Evolutionary conservation across 2,329 filamentous ascomycete genomes (phyloP), one percentile per base, ranked within the genome.

Genomic region (Penicillium sp.): DNA sequence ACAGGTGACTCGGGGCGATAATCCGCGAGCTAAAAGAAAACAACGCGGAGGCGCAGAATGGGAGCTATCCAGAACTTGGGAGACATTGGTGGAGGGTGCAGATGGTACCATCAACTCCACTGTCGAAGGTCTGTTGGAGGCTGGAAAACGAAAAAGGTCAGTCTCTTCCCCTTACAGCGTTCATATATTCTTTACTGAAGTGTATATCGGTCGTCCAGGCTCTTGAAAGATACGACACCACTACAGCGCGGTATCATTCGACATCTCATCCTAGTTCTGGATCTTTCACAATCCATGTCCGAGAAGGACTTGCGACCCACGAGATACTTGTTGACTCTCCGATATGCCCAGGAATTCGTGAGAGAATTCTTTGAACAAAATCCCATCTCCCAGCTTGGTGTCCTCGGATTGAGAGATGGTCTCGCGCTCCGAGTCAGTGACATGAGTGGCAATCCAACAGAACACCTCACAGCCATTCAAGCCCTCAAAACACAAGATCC

Each of bases 331-430:
- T 83, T 97, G 33, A 89, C 87, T 51, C 82, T 97, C 69, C 87
- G 87, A 62, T 95, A 92, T 75, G 89, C 92, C 16, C 85, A 88
- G 62, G 88, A 92, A 56, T 99, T 97, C 74, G 89, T 97, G 48
- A 84, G 87, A 58, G 93, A 97, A 73, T 99, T 91, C 77, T 99
- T 97, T 71, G 94, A 97, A 76, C 94, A 99, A 76, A 99, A 99
- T 69, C 94, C 94, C 11, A 97, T 99, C 64, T 96, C 92, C 10
- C 94, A 99, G 76, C 84, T 99, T 55, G 92, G 90, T 25, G 88
- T 99, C 31, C 81, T 99, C 39, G 93, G 90, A 50, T 96, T 97
- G 90, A 86, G 90, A 60, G 94, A 97, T 72, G 94, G 94, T 16
- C 81, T 97, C 16, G 92, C 92, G 2, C 81, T 95, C 25, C 82